Evolutionary conservation across 352 stramenopile species (phyloP).

Genomic region (Phytophthora palmivora): DNA sequence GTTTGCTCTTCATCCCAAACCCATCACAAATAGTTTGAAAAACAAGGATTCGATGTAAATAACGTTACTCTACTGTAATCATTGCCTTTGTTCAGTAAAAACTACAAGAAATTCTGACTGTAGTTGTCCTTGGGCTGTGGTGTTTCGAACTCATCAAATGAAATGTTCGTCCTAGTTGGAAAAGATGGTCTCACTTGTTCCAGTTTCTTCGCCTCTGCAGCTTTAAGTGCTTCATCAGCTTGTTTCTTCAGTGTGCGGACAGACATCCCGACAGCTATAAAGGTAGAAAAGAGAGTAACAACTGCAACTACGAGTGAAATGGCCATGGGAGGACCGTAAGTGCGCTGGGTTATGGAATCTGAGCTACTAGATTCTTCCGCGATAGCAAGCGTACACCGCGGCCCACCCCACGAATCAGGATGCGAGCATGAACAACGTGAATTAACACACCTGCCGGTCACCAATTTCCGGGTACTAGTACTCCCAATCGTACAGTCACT

Average conservation of each 20-base stretch:
- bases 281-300: constrained; percentile 35
- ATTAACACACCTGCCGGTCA: constrained; percentile 39
- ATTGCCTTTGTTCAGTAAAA: neutral
- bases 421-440: constrained; percentile 41
- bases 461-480: constrained; percentile 24
- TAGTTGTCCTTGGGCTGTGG: constrained; percentile 41
- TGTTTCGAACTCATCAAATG: constrained; percentile 31
- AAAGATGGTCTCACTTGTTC: constrained; percentile 14
- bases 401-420: constrained; percentile 42
- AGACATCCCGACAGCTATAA: constrained; percentile 34
- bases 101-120: constrained; percentile 47
- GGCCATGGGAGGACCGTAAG: constrained; percentile 37
- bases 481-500: constrained; percentile 43
- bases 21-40: neutral
- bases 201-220: constrained; percentile 28
- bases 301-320: constrained; percentile 31
- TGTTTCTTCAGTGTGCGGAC: constrained; percentile 24
- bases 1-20: neutral
- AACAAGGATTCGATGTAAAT: neutral
- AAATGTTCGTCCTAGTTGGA: constrained; percentile 18
- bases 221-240: constrained; percentile 27
- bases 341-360: constrained; percentile 12
- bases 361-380: constrained; percentile 11
- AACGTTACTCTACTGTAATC: neutral
- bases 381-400: constrained; percentile 37